These are phyloP conservation scores for Voacanga thouarsii DNA, from an alignment of 257 asterid genomes.

Conservation along the genomic window DNA sequence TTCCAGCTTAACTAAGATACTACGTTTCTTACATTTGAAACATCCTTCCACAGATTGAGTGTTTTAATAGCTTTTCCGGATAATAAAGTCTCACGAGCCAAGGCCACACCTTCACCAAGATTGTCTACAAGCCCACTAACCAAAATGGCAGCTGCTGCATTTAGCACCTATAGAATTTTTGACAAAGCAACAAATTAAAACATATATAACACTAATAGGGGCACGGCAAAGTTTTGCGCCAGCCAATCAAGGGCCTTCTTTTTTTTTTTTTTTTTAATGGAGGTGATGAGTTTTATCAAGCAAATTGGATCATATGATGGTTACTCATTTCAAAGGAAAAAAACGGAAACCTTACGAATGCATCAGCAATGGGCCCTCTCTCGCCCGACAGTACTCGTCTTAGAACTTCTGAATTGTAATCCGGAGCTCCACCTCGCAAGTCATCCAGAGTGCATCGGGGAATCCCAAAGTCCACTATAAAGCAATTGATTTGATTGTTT, in stretches of 20 bases:
- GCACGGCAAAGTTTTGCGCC: background rate
- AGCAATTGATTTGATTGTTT: background rate
- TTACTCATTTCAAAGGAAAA: background rate
- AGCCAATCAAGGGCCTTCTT: background rate
- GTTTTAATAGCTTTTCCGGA: conserved; percentile 77
- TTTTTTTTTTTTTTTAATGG: no score
- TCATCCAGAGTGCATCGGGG: conserved; percentile 64
- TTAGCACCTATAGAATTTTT: conserved; percentile 54
- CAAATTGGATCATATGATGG: background rate
- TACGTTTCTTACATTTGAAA: conserved; percentile 57
- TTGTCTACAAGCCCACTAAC: conserved; percentile 62
- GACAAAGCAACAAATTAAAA: background rate
- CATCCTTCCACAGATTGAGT: conserved; percentile 62
- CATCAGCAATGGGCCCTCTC: conserved; percentile 75
- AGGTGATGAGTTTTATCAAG: background rate
- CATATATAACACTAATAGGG: background rate
- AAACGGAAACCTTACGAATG: conserved; percentile 47
- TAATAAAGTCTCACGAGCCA: conserved; percentile 59
- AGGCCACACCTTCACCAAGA: conserved; percentile 66
- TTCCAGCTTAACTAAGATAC: no score
- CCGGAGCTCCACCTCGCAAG: conserved; percentile 71
- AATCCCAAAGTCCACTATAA: conserved; percentile 67
- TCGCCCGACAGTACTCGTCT: conserved; percentile 68
- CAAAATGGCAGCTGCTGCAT: conserved; percentile 88
- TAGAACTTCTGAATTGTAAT: conserved; percentile 61